Percentiles rank a stretch among this genome's conserved stretches.
These are phyloP conservation scores for Fusarium beomiforme DNA, from an alignment of 2,329 filamentous ascomycete genomes.

Conservation along the genomic window DNA sequence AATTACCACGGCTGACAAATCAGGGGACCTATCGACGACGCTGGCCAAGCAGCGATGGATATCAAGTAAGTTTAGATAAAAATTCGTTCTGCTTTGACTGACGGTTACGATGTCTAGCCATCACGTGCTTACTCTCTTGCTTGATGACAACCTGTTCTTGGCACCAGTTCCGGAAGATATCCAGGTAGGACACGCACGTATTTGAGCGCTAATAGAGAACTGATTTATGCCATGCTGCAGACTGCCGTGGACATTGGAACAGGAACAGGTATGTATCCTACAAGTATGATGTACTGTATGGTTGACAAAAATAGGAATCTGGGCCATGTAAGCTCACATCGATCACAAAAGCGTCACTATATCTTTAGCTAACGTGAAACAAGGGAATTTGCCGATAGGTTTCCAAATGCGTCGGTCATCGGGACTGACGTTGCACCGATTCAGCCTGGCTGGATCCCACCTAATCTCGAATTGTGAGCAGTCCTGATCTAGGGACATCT, in stretches of 20 bases:
- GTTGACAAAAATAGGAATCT: background rate
- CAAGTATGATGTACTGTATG: accelerated
- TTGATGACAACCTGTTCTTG: background rate
- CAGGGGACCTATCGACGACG: constrained; percentile 2
- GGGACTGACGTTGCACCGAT: constrained; percentile 3
- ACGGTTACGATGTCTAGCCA: accelerated
- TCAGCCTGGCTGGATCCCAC: constrained; percentile 1
- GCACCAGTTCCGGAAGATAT: background rate
- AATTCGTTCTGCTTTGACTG: accelerated
- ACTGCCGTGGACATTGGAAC: background rate
- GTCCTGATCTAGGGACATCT: accelerated
- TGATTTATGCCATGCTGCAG: background rate
- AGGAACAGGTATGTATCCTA: background rate
- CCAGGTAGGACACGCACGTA: background rate
- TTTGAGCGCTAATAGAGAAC: accelerated
- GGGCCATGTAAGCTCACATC: background rate
- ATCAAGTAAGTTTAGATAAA: background rate
- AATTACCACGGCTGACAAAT: background rate
- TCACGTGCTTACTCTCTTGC: background rate
- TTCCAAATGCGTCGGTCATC: background rate
- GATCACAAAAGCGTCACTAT: accelerated
- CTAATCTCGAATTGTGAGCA: constrained; percentile 1
- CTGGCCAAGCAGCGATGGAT: background rate
- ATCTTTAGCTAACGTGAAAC: accelerated
- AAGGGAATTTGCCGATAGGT: constrained; percentile 3